Evolutionary conservation across 176 grass and related monocot genomes (phyloP), one percentile per base, ranked within the genome.

Genomic region (Avena sativa): DNA sequence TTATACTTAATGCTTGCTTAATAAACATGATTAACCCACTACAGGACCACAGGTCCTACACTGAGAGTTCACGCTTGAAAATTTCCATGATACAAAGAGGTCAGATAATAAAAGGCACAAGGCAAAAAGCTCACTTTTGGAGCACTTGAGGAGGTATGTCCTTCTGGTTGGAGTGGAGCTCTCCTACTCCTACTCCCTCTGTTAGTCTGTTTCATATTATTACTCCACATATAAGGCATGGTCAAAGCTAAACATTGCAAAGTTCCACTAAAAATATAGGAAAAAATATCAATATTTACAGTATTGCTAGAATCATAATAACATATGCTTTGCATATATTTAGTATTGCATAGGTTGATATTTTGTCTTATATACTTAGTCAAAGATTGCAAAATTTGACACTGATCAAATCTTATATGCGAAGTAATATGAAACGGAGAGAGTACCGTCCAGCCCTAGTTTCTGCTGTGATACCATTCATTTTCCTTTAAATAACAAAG

Each of bases 41-140:
- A 51, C 76, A 87, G 74, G 61, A 67, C 65, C 68, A 81, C 55
- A 79, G 34, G 60, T 44, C 66, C 85, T 71, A 75, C 76, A 60
- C 61, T 62, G 25, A 52, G 25, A 52, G 59, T 74, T 32, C 20
- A 56, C n/a, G 59, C 59, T 23, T 62, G 64, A 79, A 66, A 86
- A 71, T 16, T 30, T 61, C n/a, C 50, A 69, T 76, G 51, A 16
- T 40, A 52, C 53, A 36, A 81, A 67, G 63, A 84, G 75, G 44
- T 50, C 69, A 77, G 70, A 46, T 51, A 71, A 82, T 82, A 28
- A 47, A 85, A 67, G 77, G 72, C 62, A 72, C 74, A 48, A 83
- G 64, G 81, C 81, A 89, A 81, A 92, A 92, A 88, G 78, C 63
- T 71, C 71, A 26, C 77, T 77, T 84, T 86, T 84, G 83, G 80